A percentile compares a stretch with the other conserved stretches of the same genome.
Evolutionary conservation across 2,329 filamentous ascomycete species (phyloP).

Genomic region (Penicillium sp.): DNA sequence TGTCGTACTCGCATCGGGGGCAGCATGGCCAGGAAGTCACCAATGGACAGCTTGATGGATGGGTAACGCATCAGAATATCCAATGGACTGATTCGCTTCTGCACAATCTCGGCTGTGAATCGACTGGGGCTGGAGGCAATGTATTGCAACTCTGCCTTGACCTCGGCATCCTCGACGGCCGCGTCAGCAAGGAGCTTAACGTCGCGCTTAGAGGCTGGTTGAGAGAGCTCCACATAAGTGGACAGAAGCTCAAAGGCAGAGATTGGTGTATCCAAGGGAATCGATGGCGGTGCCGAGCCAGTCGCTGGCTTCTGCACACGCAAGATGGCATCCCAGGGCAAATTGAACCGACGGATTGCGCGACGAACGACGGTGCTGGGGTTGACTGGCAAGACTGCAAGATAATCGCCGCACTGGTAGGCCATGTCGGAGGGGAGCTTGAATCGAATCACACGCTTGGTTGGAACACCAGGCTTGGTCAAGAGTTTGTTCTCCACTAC

Average conservation of each 20-base stretch:
- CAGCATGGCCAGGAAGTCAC: conserved; percentile 63
- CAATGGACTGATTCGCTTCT: conserved; percentile 52
- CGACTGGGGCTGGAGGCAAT: conserved; percentile 25
- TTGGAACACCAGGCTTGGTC: conserved; percentile 45
- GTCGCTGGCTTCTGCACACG: conserved; percentile 52
- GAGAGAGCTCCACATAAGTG: conserved; percentile 66
- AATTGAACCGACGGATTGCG: conserved; percentile 57
- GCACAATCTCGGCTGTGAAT: conserved; percentile 46
- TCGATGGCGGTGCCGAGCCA: conserved; percentile 34
- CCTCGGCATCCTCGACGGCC: conserved; percentile 44
- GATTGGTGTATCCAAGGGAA: conserved; percentile 53
- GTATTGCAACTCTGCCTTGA: conserved; percentile 37
- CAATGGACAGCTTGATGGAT: conserved; percentile 56
- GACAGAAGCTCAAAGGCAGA: conserved; percentile 59
- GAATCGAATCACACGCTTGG: conserved; percentile 62
- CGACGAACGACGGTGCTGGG: conserved; percentile 55
- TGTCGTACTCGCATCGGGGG: conserved; percentile 73
- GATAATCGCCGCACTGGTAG: conserved; percentile 70
- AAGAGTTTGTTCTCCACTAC: conserved; percentile 52
- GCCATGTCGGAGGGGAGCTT: conserved; percentile 59
- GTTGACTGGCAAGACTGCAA: conserved; percentile 68
- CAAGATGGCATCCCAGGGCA: conserved; percentile 64
- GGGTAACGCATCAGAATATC: conserved; percentile 64
- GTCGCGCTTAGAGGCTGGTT: conserved; percentile 64
- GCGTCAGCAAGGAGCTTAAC: conserved; percentile 43